Base-by-base conservation (phyloP, 345 rosid species). In the Litchi chinensis region DNA sequence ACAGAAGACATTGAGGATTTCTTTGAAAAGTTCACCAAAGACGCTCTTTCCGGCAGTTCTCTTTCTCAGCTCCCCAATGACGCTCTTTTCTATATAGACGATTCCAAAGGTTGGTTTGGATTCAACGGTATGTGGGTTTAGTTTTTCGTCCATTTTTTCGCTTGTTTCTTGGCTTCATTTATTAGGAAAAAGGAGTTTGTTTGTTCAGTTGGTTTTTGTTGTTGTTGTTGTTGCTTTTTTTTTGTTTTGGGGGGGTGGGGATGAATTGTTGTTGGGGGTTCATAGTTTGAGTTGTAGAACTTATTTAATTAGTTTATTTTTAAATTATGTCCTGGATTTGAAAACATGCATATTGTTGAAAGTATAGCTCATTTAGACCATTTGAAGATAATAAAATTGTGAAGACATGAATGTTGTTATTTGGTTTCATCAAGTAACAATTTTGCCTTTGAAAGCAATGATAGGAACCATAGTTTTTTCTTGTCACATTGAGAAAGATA, bases 41-140 rank as follows among this genome's bases (percentile, higher is more conserved):
- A 95, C 67, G 95, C 95, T 60, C 96, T 86, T 78, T 86, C 98
- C 64, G 98, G 98, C 18, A 97, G 97, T 50, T 88, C 93, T 74
- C 94, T 96, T 76, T 62, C 95, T 70, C 76, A 88, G 21, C 85
- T 89, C 67, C 90, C 93, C 37, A 87, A 82, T 76, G 95, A 92
- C 3, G 88, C 92, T 7, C 93, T 94, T 62, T 94, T 96, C 84
- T 88, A 84, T 79, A 90, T 94, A 75, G 93, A 96, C 70, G 86
- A 88, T 78, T 88, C 95, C 43, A 85, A 84, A 83, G 98, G 96
- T 93, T 60, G 54, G 28, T 28, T 73, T 71, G 41, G 32, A 40
- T 32, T 46, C 0, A 24, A 39, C 22, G 66, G 41, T 56, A 11
- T 41, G 13, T 78, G 12, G 39, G 39, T n/a, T 41, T 39, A 7